Percentiles rank a stretch among this genome's conserved stretches.
Evolutionary conservation across 345 rosid species (phyloP).

Genomic region (Boechera divaricarpa): DNA sequence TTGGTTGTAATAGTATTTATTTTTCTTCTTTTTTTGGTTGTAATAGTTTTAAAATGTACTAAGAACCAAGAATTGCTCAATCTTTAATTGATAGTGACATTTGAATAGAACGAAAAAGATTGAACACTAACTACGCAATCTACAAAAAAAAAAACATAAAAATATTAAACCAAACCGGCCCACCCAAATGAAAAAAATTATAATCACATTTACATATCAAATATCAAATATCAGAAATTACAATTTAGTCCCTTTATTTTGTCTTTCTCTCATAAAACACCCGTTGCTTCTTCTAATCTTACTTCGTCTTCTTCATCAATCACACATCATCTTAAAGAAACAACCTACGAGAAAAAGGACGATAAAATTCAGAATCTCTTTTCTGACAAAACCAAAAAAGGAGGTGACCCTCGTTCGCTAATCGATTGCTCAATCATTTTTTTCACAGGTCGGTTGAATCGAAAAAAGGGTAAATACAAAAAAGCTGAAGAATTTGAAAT

Average conservation of each 20-base stretch:
- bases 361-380: conserved; percentile 23
- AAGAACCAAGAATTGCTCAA: neutral
- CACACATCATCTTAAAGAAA: conserved; percentile 20
- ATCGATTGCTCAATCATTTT: conserved; percentile 45
- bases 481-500: conserved; percentile 35
- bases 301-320: conserved; percentile 13
- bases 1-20: conserved; percentile 16
- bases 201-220: neutral
- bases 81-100: conserved; percentile 31
- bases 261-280: neutral
- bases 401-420: conserved; percentile 33
- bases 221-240: neutral
- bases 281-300: conserved; percentile 27
- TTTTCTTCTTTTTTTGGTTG: neutral
- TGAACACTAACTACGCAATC: conserved; percentile 39
- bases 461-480: neutral
- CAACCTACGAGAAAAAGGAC: conserved; percentile 30
- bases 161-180: conserved; percentile 25
- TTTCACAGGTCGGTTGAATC: conserved; percentile 14
- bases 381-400: neutral
- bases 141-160: neutral
- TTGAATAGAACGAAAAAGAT: conserved; percentile 42
- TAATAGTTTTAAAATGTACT: neutral
- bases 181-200: neutral
- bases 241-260: neutral